Evolutionary conservation across 2,329 filamentous ascomycete species (phyloP).

Genomic region (Phaeosphaeria sp.): DNA sequence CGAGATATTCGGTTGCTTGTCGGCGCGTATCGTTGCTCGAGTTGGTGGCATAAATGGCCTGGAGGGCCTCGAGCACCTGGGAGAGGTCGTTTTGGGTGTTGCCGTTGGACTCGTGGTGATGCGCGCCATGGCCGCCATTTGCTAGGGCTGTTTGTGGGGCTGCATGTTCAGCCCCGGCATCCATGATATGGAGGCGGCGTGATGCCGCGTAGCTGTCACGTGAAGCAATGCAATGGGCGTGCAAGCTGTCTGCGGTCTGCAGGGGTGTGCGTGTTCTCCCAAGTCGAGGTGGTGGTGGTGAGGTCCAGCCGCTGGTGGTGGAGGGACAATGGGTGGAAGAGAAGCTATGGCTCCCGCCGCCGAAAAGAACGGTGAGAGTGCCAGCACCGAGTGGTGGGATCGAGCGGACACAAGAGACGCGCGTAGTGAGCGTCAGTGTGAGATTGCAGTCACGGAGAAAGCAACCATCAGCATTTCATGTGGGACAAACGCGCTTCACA

Average conservation of each 20-base stretch:
- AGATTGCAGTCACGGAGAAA: not conserved
- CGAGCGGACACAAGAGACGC: not conserved
- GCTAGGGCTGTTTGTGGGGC: slow-evolving; percentile 32
- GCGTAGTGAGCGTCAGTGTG: not conserved
- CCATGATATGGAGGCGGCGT: slow-evolving; percentile 38
- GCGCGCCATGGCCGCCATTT: slow-evolving; percentile 27
- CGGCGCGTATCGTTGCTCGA: slow-evolving; percentile 82
- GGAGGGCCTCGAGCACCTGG: slow-evolving; percentile 82
- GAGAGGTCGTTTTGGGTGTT: slow-evolving; percentile 53
- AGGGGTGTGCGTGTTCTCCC: not conserved
- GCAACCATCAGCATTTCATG: not conserved
- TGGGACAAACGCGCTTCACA: slow-evolving; percentile 19
- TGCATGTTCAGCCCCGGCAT: slow-evolving; percentile 28
- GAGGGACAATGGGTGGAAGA: slow-evolving; percentile 12
- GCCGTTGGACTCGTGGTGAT: slow-evolving; percentile 24
- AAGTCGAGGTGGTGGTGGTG: not conserved
- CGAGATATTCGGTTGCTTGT: slow-evolving; percentile 84
- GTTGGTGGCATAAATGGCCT: slow-evolving; percentile 82
- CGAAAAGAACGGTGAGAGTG: slow-evolving; percentile 22
- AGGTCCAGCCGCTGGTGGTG: slow-evolving; percentile 1
- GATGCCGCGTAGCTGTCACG: not conserved
- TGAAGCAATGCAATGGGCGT: not conserved
- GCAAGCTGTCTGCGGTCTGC: not conserved
- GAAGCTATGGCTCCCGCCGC: slow-evolving; percentile 24
- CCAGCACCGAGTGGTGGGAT: slow-evolving; percentile 6